Percentiles rank a stretch among this genome's conserved stretches.
Evolutionary conservation across 352 stramenopile genomes (phyloP).

Genomic region (Phytophthora ramorum): DNA sequence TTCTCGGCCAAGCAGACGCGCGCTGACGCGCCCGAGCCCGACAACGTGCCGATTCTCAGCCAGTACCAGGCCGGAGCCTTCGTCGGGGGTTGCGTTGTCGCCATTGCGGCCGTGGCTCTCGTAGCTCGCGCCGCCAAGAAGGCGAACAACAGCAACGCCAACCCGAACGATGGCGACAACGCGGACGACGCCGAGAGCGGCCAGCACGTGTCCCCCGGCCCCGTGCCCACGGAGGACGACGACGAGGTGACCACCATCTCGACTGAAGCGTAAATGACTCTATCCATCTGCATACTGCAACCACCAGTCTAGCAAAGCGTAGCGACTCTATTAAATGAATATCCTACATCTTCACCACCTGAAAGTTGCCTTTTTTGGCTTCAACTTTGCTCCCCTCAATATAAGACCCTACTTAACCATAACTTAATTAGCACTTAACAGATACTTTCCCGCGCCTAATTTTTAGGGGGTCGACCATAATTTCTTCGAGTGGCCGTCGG

Average conservation of each 20-base stretch:
- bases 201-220: constrained; percentile 22
- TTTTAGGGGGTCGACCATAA: constrained; percentile 4
- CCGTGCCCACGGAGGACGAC: constrained; percentile 20
- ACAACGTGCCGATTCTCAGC: constrained; percentile 4
- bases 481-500: constrained; percentile 11
- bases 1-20: constrained; percentile 7
- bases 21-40: constrained; percentile 1
- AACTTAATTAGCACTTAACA: background rate
- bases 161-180: constrained; percentile 17
- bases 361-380: background rate
- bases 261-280: constrained; percentile 26
- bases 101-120: constrained; percentile 37
- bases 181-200: constrained; percentile 30
- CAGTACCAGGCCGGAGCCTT: constrained; percentile 10
- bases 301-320: constrained; percentile 1
- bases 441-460: constrained; percentile 2
- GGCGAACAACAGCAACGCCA: constrained; percentile 4
- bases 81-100: constrained; percentile 31
- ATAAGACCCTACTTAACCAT: background rate
- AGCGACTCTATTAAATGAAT: background rate
- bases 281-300: background rate
- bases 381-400: no score
- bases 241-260: constrained; percentile 1
- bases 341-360: background rate
- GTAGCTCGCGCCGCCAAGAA: constrained; percentile 40